Evolutionary conservation across 495 filamentous ascomycete genomes (phyloP), one percentile per base, ranked within the genome.

Genomic region (Jackrogersella multiformis): DNA sequence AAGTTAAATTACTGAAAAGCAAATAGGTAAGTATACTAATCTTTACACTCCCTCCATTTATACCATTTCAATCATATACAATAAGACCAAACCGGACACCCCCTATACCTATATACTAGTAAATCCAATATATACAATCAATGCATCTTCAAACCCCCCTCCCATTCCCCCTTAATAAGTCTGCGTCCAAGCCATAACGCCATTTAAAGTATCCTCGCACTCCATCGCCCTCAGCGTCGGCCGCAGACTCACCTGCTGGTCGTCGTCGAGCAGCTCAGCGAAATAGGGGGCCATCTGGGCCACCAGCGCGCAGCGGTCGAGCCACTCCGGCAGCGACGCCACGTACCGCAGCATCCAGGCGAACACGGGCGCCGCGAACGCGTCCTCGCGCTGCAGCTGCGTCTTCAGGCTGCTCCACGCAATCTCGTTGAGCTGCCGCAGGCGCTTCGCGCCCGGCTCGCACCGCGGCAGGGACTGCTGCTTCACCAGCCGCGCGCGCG

Each of bases 161-260:
- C n/a, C n/a, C n/a, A n/a, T n/a, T n/a, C n/a, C n/a, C n/a, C n/a
- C n/a, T n/a, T 23, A 39, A 2, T n/a, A 28, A 9, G 4, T 16
- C 24, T 45, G 77, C 16, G 73, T 81, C 64, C 74, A 82, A 12
- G 72, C 76, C 16, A 76, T 69, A n/a, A 69, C 28, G 32, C 53
- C n/a, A 12, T 64, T 42, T 5, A 69, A 18, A 3, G 39, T 77
- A 9, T 81, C 74, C 80, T 73, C 78, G 36, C 80, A 84, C 4
- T 75, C 75, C 9, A 77, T 76, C 23, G 68, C 67, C 4, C 68
- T 77, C 0, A 75, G 78, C 8, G 81, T 73, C 69, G 80, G 81
- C 53, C 79, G 78, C 12, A 84, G 78, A 56, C 56, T 61, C 18
- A 45, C 51, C 23, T 56, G 59, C 1, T 24, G 41, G 21, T 60